Percentiles rank a stretch among this genome's conserved stretches.
Evolutionary conservation across 192 early-diverging fungal genomes (phyloP).

Genomic region (Paraglomus occultum): DNA sequence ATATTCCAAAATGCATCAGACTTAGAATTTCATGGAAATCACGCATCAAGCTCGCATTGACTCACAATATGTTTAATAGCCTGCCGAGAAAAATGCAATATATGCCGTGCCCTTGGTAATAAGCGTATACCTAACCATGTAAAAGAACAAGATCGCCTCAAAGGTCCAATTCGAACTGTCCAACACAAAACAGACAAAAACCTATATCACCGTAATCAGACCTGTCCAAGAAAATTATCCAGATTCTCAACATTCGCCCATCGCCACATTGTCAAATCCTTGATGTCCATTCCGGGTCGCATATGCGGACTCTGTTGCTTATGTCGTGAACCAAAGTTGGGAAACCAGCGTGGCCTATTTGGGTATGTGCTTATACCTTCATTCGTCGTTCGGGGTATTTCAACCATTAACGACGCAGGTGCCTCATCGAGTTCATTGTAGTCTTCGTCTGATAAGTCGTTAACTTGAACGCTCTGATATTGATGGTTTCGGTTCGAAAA

Average conservation of each 20-base stretch:
- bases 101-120: slow-evolving; percentile 88
- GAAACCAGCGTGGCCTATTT: slow-evolving; percentile 20
- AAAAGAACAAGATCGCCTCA: no score
- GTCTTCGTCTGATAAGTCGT: not conserved
- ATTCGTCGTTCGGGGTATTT: slow-evolving; percentile 39
- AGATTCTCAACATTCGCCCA: slow-evolving; percentile 86
- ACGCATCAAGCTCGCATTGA: slow-evolving; percentile 21
- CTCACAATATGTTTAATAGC: slow-evolving; percentile 76
- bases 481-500: slow-evolving; percentile 8
- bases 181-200: not conserved
- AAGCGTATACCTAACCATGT: slow-evolving; percentile 66
- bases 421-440: slow-evolving; percentile 41
- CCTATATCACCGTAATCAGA: slow-evolving; percentile 15
- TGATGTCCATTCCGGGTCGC: slow-evolving; percentile 42
- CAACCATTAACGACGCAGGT: slow-evolving; percentile 62
- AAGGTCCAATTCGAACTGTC: not conserved
- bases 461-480: slow-evolving; percentile 6
- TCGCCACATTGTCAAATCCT: slow-evolving; percentile 69
- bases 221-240: slow-evolving; percentile 73
- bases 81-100: slow-evolving; percentile 77
- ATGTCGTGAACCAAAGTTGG: slow-evolving; percentile 30
- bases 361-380: slow-evolving; percentile 15
- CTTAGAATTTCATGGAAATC: slow-evolving; percentile 4
- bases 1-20: not conserved
- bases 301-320: slow-evolving; percentile 32